A percentile compares a stretch with the other conserved stretches of the same genome.
Evolutionary conservation across 306 rosid species (phyloP).

Genomic region (Benincasa hispida): DNA sequence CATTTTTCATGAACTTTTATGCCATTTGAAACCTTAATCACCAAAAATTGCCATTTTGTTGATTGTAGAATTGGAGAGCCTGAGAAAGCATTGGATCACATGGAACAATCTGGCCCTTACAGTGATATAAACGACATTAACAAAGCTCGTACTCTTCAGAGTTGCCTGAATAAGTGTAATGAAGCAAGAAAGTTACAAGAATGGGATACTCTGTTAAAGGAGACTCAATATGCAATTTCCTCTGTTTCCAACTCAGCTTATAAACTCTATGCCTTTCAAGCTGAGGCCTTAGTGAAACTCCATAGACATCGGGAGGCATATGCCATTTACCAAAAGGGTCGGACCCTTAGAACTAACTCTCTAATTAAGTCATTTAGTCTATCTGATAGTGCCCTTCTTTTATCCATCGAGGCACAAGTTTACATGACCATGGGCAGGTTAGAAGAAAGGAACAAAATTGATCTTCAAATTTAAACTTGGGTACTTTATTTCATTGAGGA

Average conservation of each 20-base stretch:
- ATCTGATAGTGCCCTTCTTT: slow-evolving; percentile 32
- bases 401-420: slow-evolving; percentile 53
- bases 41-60: background rate
- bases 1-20: background rate
- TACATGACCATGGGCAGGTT: slow-evolving; percentile 83
- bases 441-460: background rate
- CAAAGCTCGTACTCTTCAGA: slow-evolving; percentile 45
- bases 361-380: slow-evolving; percentile 48
- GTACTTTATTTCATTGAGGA: background rate
- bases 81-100: slow-evolving; percentile 53
- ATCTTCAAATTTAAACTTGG: background rate
- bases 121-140: slow-evolving; percentile 20
- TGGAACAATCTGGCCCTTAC: slow-evolving; percentile 32
- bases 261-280: slow-evolving; percentile 65
- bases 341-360: slow-evolving; percentile 34
- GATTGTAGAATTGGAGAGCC: slow-evolving; percentile 66
- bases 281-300: slow-evolving; percentile 75
- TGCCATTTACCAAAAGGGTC: slow-evolving; percentile 41
- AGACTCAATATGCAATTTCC: slow-evolving; percentile 56
- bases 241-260: slow-evolving; percentile 70
- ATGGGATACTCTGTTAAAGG: slow-evolving; percentile 53
- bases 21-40: background rate
- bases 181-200: slow-evolving; percentile 46
- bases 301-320: slow-evolving; percentile 67
- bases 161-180: slow-evolving; percentile 44